These are phyloP conservation scores for Tarenaya hassleriana DNA, from an alignment of 345 rosid genomes.

Conservation along the genomic window DNA sequence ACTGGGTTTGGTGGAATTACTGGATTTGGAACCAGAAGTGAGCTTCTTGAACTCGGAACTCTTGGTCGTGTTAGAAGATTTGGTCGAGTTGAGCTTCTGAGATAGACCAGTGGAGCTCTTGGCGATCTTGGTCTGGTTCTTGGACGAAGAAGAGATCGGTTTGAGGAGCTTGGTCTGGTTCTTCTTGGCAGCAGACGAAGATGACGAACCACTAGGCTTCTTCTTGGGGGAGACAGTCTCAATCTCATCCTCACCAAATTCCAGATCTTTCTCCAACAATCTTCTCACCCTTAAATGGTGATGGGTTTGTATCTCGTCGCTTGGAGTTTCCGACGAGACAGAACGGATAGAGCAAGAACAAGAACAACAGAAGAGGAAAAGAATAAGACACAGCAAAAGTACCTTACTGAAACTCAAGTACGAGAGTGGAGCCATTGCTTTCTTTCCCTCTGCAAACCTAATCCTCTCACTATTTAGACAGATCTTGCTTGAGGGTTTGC, in stretches of 20 bases:
- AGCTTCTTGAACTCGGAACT: constrained; percentile 41
- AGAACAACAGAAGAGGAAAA: constrained; percentile 32
- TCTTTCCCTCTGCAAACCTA: constrained; percentile 26
- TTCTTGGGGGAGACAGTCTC: constrained; percentile 37
- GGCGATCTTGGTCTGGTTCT: constrained; percentile 40
- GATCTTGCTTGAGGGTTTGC: constrained; percentile 25
- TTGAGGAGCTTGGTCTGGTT: constrained; percentile 50
- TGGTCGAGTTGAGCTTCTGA: constrained; percentile 45
- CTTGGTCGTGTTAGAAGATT: constrained; percentile 24
- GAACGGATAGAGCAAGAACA: constrained; percentile 21
- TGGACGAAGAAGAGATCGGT: constrained; percentile 26
- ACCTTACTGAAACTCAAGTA: constrained; percentile 43
- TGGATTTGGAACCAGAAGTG: constrained; percentile 35
- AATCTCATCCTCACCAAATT: constrained; percentile 18
- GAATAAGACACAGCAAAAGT: constrained; percentile 32
- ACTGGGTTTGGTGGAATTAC: constrained; percentile 36
- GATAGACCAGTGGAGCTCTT: constrained; percentile 24
- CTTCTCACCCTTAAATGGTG: constrained; percentile 33
- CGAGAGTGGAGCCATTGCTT: constrained; percentile 37
- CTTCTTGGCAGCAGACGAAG: constrained; percentile 26
- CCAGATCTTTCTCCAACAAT: constrained; percentile 36
- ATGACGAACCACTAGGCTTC: constrained; percentile 12
- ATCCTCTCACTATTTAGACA: constrained; percentile 24
- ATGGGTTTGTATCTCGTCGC: constrained; percentile 25
- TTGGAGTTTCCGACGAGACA: constrained; percentile 31